Conservation (phyloP, 768 basidiomycete species). For the Tylopilus sp. region DNA sequence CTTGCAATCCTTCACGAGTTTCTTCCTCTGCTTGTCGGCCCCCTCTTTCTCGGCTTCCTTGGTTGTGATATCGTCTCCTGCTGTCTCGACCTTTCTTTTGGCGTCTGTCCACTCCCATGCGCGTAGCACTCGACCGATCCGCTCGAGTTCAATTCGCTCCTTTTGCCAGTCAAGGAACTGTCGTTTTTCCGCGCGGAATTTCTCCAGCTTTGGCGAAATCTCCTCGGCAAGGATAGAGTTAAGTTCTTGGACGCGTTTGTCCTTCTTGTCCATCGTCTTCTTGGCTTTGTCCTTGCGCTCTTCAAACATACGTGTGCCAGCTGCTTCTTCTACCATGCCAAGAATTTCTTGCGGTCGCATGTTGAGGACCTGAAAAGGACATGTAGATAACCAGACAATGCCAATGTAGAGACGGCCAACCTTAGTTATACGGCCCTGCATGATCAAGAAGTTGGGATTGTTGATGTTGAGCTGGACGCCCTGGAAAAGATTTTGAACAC, state of each 20-base stretch:
- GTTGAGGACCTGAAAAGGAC: constrained; percentile 63
- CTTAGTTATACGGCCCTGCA: constrained; percentile 99
- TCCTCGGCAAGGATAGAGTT: constrained; percentile 78
- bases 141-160: constrained; percentile 81
- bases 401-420: constrained; percentile 35
- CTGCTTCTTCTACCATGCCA: constrained; percentile 98
- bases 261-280: constrained; percentile 96
- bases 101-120: constrained; percentile 87
- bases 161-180: constrained; percentile 90
- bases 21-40: constrained; percentile 46
- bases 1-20: constrained; percentile 49
- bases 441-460: constrained; percentile 98
- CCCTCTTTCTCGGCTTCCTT: constrained; percentile 48
- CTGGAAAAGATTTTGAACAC: constrained; percentile 89
- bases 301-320: constrained; percentile 98
- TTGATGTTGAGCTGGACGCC: constrained; percentile 98
- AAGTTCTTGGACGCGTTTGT: constrained; percentile 92
- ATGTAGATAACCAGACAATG: not conserved
- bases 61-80: constrained; percentile 51
- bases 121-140: constrained; percentile 71
- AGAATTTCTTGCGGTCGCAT: constrained; percentile 98
- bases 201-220: constrained; percentile 92
- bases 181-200: constrained; percentile 84
- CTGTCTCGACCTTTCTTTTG: constrained; percentile 47
- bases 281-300: constrained; percentile 96